Evolutionary conservation across 1,284 basidiomycete genomes (phyloP).

Genomic region (Chalciporus sp.): DNA sequence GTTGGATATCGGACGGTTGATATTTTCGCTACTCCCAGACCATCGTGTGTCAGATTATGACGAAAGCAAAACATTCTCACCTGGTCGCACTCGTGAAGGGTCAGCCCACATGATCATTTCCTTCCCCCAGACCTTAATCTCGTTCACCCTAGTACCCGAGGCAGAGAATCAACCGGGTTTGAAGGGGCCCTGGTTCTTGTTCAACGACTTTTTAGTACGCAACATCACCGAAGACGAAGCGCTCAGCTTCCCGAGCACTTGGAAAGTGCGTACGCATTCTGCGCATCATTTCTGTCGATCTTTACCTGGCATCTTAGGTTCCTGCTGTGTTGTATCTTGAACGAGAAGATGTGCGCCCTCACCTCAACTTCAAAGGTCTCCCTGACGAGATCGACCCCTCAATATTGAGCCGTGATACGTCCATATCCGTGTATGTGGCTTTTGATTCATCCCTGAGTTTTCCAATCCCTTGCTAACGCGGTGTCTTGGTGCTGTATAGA

Average conservation of each 20-base stretch:
- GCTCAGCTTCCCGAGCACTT: slow-evolving; percentile 82
- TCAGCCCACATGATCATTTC: slow-evolving; percentile 23
- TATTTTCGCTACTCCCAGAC: slow-evolving; percentile 46
- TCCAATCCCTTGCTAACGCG: background rate
- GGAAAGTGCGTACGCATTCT: slow-evolving; percentile 69
- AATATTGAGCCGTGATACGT: slow-evolving; percentile 86
- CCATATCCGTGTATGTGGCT: slow-evolving; percentile 74
- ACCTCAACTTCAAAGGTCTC: slow-evolving; percentile 68
- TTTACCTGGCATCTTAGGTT: slow-evolving; percentile 49
- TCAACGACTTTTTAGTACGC: slow-evolving; percentile 95
- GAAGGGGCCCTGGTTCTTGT: slow-evolving; percentile 83
- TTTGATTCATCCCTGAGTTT: background rate
- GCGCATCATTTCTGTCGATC: background rate
- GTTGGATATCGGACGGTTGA: background rate
- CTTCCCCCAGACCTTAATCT: background rate
- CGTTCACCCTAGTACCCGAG: slow-evolving; percentile 56
- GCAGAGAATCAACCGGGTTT: slow-evolving; percentile 48
- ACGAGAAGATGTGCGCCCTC: slow-evolving; percentile 61
- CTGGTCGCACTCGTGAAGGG: slow-evolving; percentile 89
- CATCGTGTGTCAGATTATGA: slow-evolving; percentile 82
- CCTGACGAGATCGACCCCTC: slow-evolving; percentile 69
- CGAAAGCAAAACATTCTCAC: slow-evolving; percentile 80
- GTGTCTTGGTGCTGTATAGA: slow-evolving; percentile 30
- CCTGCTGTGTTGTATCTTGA: slow-evolving; percentile 91
- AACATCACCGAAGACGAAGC: slow-evolving; percentile 87